Evolutionary conservation across 805 yeast species (phyloP).

Genomic region (Kodamaea leandrae): DNA sequence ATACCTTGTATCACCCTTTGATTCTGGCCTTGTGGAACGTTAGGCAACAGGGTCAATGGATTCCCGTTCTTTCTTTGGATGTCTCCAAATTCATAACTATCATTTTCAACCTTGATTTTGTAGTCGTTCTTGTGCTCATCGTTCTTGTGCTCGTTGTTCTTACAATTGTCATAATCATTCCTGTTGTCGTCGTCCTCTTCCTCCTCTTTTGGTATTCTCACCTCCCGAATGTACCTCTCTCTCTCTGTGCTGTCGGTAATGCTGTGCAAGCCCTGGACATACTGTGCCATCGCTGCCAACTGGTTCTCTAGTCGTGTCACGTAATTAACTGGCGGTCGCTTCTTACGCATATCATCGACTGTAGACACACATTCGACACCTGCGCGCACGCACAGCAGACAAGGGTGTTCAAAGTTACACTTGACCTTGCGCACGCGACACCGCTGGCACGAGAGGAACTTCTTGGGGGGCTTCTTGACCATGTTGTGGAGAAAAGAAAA

Average conservation of each 20-base stretch:
- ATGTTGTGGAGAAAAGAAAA: background rate
- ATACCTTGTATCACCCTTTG: no score
- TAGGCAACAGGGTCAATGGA: no score
- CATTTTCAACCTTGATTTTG: no score
- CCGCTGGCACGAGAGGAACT: conserved; percentile 30
- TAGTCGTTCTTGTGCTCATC: no score
- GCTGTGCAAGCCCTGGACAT: background rate
- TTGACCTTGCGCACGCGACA: conserved; percentile 45
- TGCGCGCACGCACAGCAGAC: conserved; percentile 45
- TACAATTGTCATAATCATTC: background rate
- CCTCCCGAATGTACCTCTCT: conserved; percentile 1
- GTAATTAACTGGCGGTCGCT: conserved; percentile 48
- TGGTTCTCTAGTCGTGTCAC: conserved; percentile 42
- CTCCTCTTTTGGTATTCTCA: background rate
- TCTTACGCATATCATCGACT: conserved; percentile 49
- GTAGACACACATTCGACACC: conserved; percentile 46
- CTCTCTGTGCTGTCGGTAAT: background rate
- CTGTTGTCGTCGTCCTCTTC: background rate
- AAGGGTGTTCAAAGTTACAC: conserved; percentile 50
- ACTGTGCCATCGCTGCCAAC: background rate
- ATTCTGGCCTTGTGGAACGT: no score
- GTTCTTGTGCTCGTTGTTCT: background rate
- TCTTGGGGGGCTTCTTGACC: conserved; percentile 1
- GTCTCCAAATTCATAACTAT: no score
- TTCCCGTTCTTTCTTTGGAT: no score